These are phyloP conservation scores for Meira miltonrushii DNA, from an alignment of 1,284 basidiomycete species.

Conservation along the genomic window DNA sequence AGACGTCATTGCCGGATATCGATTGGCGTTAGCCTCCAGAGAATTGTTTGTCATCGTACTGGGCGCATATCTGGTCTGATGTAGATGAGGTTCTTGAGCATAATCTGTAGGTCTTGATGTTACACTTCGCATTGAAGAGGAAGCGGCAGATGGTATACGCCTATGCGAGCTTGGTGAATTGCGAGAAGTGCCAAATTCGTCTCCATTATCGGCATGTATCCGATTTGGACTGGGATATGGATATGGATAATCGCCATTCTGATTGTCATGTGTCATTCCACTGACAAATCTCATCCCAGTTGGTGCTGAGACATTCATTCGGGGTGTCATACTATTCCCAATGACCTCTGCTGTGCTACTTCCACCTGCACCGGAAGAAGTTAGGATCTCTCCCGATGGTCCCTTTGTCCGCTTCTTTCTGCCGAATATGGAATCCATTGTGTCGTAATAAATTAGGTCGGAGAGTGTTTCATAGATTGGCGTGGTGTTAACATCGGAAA, in stretches of 20 bases:
- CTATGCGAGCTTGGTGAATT: background rate
- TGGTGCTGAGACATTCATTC: conserved; percentile 11
- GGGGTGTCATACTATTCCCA: conserved; percentile 1
- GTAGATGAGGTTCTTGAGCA: background rate
- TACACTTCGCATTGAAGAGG: background rate
- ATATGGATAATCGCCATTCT: background rate
- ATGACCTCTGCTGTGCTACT: conserved; percentile 11
- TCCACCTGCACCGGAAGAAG: background rate
- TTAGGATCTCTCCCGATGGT: background rate
- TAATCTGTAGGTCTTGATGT: background rate
- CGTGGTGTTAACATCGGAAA: too few species aligned
- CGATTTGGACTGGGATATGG: background rate
- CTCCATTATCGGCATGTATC: background rate
- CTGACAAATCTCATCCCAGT: conserved; percentile 12
- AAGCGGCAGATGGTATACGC: background rate
- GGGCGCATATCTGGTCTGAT: background rate
- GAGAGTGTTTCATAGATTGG: too few species aligned
- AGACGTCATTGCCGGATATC: conserved; percentile 13
- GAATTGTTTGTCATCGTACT: background rate
- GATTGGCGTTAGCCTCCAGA: background rate
- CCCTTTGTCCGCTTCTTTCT: conserved; percentile 10
- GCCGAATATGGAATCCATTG: conserved; percentile 12
- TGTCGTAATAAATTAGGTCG: background rate
- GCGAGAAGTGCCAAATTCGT: background rate
- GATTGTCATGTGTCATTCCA: background rate